Percentiles rank a stretch among this genome's conserved stretches.
Conservation (phyloP, 2,329 filamentous ascomycete species). For the Sporothrix humicola region DNA sequence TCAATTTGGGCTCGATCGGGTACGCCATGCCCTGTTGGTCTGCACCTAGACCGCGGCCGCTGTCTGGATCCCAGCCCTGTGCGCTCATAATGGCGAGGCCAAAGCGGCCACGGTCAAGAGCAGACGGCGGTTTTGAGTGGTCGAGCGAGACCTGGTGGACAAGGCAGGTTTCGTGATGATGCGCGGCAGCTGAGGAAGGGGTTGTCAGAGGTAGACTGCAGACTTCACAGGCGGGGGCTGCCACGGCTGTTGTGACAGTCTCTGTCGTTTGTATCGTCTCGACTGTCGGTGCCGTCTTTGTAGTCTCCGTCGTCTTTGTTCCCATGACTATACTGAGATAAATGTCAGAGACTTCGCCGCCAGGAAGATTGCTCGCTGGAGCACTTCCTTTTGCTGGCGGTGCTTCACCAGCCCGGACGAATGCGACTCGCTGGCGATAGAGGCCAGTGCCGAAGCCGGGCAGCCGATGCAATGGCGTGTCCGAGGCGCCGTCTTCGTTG, state of each 20-base stretch:
- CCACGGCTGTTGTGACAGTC: background rate
- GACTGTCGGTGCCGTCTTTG: background rate
- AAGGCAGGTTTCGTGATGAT: slow-evolving; percentile 64
- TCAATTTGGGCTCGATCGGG: slow-evolving; percentile 74
- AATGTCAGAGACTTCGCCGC: slow-evolving; percentile 57
- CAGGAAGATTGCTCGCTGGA: slow-evolving; percentile 38
- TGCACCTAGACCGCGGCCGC: slow-evolving; percentile 72
- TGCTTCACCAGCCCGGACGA: slow-evolving; percentile 57
- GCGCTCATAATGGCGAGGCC: slow-evolving; percentile 69
- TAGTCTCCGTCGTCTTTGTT: background rate
- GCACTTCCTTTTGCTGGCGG: slow-evolving; percentile 43
- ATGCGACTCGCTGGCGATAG: slow-evolving; percentile 59
- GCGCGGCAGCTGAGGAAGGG: background rate
- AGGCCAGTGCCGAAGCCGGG: slow-evolving; percentile 63
- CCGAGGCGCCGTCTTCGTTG: slow-evolving; percentile 43
- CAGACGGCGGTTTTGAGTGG: slow-evolving; percentile 74
- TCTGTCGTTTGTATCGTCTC: slow-evolving; percentile 28
- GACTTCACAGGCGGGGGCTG: slow-evolving; percentile 26
- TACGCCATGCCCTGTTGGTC: slow-evolving; percentile 73
- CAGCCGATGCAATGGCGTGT: slow-evolving; percentile 59
- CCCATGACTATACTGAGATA: slow-evolving; percentile 68
- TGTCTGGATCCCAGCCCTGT: slow-evolving; percentile 77
- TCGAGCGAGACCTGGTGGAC: slow-evolving; percentile 73
- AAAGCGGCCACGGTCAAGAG: slow-evolving; percentile 72
- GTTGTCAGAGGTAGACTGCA: slow-evolving; percentile 29